Conservation (phyloP, 306 rosid genomes). For the Corylus avellana region DNA sequence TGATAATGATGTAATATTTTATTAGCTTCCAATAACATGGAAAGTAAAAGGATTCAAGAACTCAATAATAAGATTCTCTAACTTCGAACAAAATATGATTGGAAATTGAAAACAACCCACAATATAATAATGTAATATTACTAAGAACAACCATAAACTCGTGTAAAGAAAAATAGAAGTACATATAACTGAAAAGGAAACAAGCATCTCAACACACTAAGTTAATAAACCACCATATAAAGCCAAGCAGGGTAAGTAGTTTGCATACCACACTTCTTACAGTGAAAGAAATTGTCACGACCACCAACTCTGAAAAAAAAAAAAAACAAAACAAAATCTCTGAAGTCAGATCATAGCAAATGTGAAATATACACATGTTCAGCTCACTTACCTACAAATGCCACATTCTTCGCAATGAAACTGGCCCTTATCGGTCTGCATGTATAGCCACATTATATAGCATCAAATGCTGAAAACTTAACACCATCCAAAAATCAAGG, state of each 20-base stretch:
- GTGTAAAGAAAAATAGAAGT: not conserved
- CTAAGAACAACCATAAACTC: not conserved
- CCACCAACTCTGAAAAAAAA: slow-evolving; percentile 54
- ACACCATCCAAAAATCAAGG: slow-evolving; percentile 8
- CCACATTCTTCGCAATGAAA: slow-evolving; percentile 80
- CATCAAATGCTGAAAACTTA: slow-evolving; percentile 7
- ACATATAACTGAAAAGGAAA: not conserved
- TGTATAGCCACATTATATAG: slow-evolving; percentile 10
- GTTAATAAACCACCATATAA: not conserved
- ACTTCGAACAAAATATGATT: not conserved
- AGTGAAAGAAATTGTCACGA: slow-evolving; percentile 62
- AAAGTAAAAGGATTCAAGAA: not conserved
- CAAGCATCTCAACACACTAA: not conserved
- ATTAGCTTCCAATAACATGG: not conserved
- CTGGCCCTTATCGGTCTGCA: slow-evolving; percentile 59
- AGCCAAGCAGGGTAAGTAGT: slow-evolving; percentile 11
- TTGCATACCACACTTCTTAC: slow-evolving; percentile 60
- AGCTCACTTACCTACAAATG: slow-evolving; percentile 63
- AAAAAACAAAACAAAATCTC: slow-evolving; percentile 4
- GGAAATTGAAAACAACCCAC: not conserved
- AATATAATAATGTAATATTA: not conserved
- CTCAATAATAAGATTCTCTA: not conserved
- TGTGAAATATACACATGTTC: slow-evolving; percentile 11
- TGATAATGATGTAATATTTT: not conserved
- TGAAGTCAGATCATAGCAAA: slow-evolving; percentile 7